phyloP scores from a whole-genome alignment of 768 basidiomycete species.

The Boletus bicolor region DNA sequence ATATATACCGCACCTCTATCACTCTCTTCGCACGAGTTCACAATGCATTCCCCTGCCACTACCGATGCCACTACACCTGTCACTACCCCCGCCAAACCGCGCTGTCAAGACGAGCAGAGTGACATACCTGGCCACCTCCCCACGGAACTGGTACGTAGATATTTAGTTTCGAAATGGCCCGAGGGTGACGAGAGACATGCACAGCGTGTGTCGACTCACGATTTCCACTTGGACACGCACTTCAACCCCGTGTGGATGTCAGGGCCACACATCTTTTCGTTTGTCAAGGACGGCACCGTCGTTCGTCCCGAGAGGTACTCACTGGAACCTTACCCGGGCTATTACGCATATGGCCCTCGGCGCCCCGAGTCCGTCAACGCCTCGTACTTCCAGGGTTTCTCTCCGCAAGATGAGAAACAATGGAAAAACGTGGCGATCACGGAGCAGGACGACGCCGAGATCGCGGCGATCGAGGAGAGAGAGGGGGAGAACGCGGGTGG shows the following conservation, averaged over 20 bases:
- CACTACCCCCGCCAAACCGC: background rate
- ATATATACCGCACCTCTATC: background rate
- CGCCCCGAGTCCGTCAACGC: background rate
- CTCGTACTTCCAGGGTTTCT: background rate
- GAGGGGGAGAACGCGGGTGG: background rate
- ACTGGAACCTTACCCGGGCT: background rate
- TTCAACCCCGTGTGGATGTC: slow-evolving; percentile 35
- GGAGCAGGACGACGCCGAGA: slow-evolving; percentile 16
- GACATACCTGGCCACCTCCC: background rate
- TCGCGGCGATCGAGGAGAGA: background rate
- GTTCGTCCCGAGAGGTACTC: background rate
- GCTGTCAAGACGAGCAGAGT: background rate
- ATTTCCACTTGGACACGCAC: slow-evolving; percentile 53
- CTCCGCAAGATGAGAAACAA: slow-evolving; percentile 1
- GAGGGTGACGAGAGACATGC: background rate
- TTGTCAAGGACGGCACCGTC: slow-evolving; percentile 8
- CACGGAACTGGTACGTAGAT: background rate
- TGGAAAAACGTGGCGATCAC: slow-evolving; percentile 20
- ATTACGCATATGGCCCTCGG: background rate
- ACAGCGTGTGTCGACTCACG: background rate
- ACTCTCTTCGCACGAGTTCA: background rate
- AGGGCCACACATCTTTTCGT: slow-evolving; percentile 12
- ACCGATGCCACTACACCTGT: background rate
- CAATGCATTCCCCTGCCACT: background rate
- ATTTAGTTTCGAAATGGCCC: too few relatives aligned